Percentiles rank a stretch among this genome's conserved stretches.
Evolutionary conservation across 352 stramenopile genomes (phyloP).

Genomic region (Phytophthora pini): DNA sequence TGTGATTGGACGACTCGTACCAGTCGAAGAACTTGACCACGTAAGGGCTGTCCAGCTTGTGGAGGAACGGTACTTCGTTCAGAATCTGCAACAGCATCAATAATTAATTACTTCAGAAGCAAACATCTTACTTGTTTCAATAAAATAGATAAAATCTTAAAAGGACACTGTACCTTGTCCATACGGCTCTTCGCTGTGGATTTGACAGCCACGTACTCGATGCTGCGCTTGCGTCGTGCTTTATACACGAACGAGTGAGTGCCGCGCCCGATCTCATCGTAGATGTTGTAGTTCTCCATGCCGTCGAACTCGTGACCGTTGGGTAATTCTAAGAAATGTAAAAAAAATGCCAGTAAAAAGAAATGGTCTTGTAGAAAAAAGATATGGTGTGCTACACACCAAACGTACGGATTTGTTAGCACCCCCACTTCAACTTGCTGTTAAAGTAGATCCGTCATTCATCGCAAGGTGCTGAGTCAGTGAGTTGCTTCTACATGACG

Average conservation of each 20-base stretch:
- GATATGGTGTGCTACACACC: slow-evolving; percentile 39
- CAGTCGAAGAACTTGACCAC: slow-evolving; percentile 95
- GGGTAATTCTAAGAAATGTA: no score
- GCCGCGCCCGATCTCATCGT: slow-evolving; percentile 93
- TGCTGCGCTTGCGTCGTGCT: slow-evolving; percentile 90
- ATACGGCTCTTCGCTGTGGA: slow-evolving; percentile 92
- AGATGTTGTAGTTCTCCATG: slow-evolving; percentile 97
- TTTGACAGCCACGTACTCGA: slow-evolving; percentile 95
- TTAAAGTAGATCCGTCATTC: background rate
- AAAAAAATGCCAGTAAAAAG: no score
- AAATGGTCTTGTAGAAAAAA: slow-evolving; percentile 16
- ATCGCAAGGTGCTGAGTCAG: background rate
- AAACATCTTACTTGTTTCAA: no score
- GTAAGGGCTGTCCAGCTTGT: slow-evolving; percentile 86
- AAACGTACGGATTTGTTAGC: background rate
- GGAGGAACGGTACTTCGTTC: slow-evolving; percentile 89
- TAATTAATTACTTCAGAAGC: background rate
- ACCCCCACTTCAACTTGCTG: slow-evolving; percentile 8
- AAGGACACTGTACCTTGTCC: slow-evolving; percentile 72
- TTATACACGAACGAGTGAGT: slow-evolving; percentile 94
- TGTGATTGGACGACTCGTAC: slow-evolving; percentile 96
- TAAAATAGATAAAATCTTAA: no score
- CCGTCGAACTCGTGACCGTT: background rate
- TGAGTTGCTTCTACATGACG: background rate
- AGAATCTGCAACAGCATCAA: slow-evolving; percentile 58